These are phyloP conservation scores for Cladosporium sp. DNA, from an alignment of 2,329 filamentous ascomycete species.

Conservation along the genomic window DNA sequence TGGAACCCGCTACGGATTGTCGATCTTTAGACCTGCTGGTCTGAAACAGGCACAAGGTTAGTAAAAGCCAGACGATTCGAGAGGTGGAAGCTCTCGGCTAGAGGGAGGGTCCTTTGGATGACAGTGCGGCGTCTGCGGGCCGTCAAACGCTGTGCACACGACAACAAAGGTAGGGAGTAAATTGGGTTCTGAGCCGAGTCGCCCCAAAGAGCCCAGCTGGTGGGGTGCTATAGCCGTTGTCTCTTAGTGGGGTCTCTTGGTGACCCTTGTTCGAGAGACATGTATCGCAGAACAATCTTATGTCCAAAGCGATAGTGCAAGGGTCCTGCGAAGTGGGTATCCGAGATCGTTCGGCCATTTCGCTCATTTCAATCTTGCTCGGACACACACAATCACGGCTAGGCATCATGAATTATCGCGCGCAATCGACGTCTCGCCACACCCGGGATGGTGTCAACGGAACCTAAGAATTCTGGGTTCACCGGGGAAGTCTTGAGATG, in stretches of 20 bases:
- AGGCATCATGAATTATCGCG: too few species aligned
- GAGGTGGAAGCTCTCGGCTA: not conserved
- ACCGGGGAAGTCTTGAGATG: too few species aligned
- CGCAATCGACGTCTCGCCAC: too few species aligned
- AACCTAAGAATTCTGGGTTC: too few species aligned
- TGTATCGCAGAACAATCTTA: too few species aligned
- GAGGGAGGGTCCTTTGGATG: not conserved
- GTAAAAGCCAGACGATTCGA: constrained; percentile 3
- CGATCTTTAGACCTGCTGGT: constrained; percentile 1
- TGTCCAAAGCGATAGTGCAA: too few species aligned
- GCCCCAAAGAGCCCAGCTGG: not conserved
- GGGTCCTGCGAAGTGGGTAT: too few species aligned
- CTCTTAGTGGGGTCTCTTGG: not conserved
- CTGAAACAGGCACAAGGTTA: constrained; percentile 7
- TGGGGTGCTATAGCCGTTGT: constrained; percentile 9
- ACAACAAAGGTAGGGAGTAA: not conserved
- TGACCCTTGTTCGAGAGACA: not conserved
- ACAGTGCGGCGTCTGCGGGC: constrained; percentile 7
- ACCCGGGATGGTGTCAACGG: too few species aligned
- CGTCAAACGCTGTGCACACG: not conserved
- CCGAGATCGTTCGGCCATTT: too few species aligned
- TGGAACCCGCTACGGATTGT: not conserved
- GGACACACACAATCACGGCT: too few species aligned
- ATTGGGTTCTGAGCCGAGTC: not conserved
- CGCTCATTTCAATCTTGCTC: too few species aligned